Evolutionary conservation across 768 basidiomycete genomes (phyloP).

Genomic region (Suillus plorans): DNA sequence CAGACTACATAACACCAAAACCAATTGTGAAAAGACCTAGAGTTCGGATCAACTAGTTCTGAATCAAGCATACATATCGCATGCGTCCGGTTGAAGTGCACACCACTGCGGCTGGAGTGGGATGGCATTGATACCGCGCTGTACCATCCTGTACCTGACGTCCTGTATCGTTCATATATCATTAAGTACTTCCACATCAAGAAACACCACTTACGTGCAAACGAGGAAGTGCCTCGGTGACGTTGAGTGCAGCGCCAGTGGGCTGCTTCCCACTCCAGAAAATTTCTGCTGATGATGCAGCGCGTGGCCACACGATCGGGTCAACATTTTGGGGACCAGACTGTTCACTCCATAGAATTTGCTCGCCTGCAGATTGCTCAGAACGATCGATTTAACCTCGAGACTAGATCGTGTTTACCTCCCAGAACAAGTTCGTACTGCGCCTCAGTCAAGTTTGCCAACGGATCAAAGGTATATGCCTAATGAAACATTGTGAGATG

Average conservation of each 20-base stretch:
- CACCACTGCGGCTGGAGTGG: constrained; percentile 73
- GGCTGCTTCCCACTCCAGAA: constrained; percentile 65
- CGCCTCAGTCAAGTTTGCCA: constrained; percentile 47
- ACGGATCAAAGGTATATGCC: constrained; percentile 73
- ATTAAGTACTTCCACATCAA: constrained; percentile 20
- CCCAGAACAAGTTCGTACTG: constrained; percentile 63
- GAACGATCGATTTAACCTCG: not conserved
- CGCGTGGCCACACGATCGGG: constrained; percentile 69
- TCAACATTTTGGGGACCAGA: constrained; percentile 67
- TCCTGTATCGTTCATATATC: not conserved
- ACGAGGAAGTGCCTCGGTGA: constrained; percentile 54
- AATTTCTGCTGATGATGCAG: constrained; percentile 69
- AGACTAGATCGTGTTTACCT: constrained; percentile 38
- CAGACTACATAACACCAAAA: no score
- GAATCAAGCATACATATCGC: constrained; percentile 41
- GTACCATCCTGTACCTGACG: constrained; percentile 56
- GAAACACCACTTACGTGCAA: constrained; percentile 43
- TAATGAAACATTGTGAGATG: constrained; percentile 29
- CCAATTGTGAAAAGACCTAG: no score
- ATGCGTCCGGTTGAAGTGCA: constrained; percentile 58
- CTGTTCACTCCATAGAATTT: constrained; percentile 76
- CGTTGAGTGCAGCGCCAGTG: constrained; percentile 31
- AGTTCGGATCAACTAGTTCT: not conserved
- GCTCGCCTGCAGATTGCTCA: constrained; percentile 43
- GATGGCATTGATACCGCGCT: constrained; percentile 59